Conservation (phyloP, 2,329 filamentous ascomycete genomes). For the Verticillium nonalfalfae region DNA sequence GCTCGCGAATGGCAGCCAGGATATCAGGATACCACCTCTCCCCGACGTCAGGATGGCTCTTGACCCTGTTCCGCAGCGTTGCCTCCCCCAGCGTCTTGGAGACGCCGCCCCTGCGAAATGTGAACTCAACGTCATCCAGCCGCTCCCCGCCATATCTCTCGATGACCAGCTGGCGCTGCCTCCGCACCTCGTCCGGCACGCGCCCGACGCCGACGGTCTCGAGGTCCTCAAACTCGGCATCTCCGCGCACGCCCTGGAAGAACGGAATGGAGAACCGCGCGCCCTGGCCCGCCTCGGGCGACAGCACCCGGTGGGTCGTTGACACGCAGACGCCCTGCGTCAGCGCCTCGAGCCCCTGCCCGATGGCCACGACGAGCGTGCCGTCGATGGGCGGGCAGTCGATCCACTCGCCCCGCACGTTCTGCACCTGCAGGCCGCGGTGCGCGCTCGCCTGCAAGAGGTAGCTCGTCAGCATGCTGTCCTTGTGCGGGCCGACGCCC, state of each 20-base stretch:
- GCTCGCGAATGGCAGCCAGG: slow-evolving; percentile 48
- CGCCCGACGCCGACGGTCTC: slow-evolving; percentile 49
- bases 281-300: slow-evolving; percentile 61
- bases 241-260: slow-evolving; percentile 79
- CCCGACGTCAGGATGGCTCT: slow-evolving; percentile 82
- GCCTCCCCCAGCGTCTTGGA: slow-evolving; percentile 72
- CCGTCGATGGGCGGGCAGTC: slow-evolving; percentile 70
- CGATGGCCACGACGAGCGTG: slow-evolving; percentile 81
- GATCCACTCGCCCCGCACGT: slow-evolving; percentile 71
- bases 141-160: slow-evolving; percentile 47
- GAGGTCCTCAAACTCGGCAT: slow-evolving; percentile 74
- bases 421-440: slow-evolving; percentile 75
- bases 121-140: slow-evolving; percentile 78
- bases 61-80: slow-evolving; percentile 76
- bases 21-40: slow-evolving; percentile 73
- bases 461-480: slow-evolving; percentile 77
- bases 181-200: slow-evolving; percentile 56
- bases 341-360: slow-evolving; percentile 79
- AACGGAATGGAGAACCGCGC: slow-evolving; percentile 77
- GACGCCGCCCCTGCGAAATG: slow-evolving; percentile 64
- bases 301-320: slow-evolving; percentile 80
- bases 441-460: slow-evolving; percentile 75
- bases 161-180: slow-evolving; percentile 53
- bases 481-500: slow-evolving; percentile 74
- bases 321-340: slow-evolving; percentile 76